These are phyloP conservation scores for Zasmidium angulare DNA, from an alignment of 2,329 filamentous ascomycete species.

Conservation along the genomic window DNA sequence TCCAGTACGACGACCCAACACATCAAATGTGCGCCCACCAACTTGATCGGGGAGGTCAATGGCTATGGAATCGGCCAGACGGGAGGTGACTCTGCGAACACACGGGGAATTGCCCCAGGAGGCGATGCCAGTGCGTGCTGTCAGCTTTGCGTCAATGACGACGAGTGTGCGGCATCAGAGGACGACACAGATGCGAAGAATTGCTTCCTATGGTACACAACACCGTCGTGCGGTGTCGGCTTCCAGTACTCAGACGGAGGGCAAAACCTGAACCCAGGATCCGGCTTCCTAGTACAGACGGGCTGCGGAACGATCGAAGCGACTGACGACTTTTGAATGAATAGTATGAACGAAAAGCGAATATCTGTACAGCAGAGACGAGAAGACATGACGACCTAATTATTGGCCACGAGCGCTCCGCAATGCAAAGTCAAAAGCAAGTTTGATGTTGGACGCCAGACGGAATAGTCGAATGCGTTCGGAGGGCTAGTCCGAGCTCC, in stretches of 20 bases:
- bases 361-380: background rate
- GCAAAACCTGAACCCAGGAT: constrained; percentile 20
- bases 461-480: background rate
- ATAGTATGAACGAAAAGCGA: constrained; percentile 1
- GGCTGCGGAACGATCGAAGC: constrained; percentile 27
- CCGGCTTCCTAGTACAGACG: constrained; percentile 26
- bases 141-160: constrained; percentile 25
- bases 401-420: background rate
- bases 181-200: constrained; percentile 28
- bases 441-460: background rate
- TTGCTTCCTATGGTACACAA: constrained; percentile 30
- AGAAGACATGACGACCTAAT: background rate
- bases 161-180: constrained; percentile 25
- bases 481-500: constrained; percentile 1
- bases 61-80: constrained; percentile 27
- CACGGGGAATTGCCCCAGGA: constrained; percentile 25
- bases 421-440: background rate
- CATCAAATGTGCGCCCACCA: constrained; percentile 30
- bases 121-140: constrained; percentile 28
- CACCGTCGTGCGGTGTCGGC: constrained; percentile 24
- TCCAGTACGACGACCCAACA: constrained; percentile 29
- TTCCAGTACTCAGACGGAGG: constrained; percentile 25
- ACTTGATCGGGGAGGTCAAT: constrained; percentile 24
- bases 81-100: constrained; percentile 22
- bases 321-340: constrained; percentile 5